These are phyloP conservation scores for Phialophora expanda DNA, from an alignment of 2,329 filamentous ascomycete genomes.

Conservation along the genomic window DNA sequence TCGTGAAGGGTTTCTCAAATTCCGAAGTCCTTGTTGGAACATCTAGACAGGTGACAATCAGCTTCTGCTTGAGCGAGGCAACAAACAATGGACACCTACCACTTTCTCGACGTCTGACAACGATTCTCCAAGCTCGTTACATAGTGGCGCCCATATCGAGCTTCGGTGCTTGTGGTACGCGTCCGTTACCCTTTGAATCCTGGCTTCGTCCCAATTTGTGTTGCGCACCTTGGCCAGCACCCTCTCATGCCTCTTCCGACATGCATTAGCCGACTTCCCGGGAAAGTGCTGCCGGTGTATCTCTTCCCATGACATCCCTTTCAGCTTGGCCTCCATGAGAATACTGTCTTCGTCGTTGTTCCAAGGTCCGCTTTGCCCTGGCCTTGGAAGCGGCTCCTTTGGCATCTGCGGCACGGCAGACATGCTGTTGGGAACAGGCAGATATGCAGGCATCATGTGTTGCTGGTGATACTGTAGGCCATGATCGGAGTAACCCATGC, in stretches of 20 bases:
- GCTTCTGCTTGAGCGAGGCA: neutral
- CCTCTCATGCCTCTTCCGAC: slow-evolving; percentile 85
- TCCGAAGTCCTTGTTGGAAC: slow-evolving; percentile 77
- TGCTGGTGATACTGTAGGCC: slow-evolving; percentile 33
- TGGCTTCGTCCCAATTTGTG: slow-evolving; percentile 78
- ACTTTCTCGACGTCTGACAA: slow-evolving; percentile 78
- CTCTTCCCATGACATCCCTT: slow-evolving; percentile 81
- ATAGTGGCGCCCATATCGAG: slow-evolving; percentile 80
- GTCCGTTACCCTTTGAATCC: slow-evolving; percentile 74
- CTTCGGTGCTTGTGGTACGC: slow-evolving; percentile 76
- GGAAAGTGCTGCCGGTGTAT: slow-evolving; percentile 79
- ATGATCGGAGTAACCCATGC: slow-evolving; percentile 27
- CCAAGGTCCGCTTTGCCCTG: slow-evolving; percentile 66
- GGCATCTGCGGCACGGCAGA: slow-evolving; percentile 15
- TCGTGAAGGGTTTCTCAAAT: slow-evolving; percentile 25
- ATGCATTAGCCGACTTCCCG: slow-evolving; percentile 77
- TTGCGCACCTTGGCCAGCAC: slow-evolving; percentile 74
- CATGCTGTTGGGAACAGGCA: slow-evolving; percentile 26
- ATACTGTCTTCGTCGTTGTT: slow-evolving; percentile 74
- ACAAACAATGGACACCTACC: slow-evolving; percentile 58
- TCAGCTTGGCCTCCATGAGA: slow-evolving; percentile 71
- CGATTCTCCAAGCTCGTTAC: slow-evolving; percentile 62
- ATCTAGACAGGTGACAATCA: slow-evolving; percentile 14
- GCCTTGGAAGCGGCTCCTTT: slow-evolving; percentile 22
- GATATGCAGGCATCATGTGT: slow-evolving; percentile 31